Percentiles rank a stretch among this genome's conserved stretches.
These are phyloP conservation scores for Colletotrichum filicis DNA, from an alignment of 2,329 filamentous ascomycete genomes.

Conservation along the genomic window DNA sequence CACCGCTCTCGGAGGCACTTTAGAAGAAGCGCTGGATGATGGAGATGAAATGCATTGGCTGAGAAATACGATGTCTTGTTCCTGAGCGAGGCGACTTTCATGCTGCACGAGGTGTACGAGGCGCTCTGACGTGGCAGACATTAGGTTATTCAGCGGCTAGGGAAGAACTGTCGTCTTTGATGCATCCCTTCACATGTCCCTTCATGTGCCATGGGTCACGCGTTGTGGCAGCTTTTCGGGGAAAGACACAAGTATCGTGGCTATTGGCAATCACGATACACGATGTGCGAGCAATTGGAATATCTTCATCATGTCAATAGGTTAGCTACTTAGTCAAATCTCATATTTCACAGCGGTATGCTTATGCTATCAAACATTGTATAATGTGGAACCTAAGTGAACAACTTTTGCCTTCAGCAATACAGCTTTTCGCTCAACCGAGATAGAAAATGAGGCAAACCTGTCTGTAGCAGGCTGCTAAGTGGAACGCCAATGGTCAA, in stretches of 20 bases:
- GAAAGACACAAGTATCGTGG: background rate
- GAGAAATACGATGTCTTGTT: background rate
- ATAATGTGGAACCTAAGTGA: background rate
- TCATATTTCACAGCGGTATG: background rate
- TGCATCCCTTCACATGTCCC: background rate
- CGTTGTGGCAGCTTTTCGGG: background rate
- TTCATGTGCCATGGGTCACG: background rate
- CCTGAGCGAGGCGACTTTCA: background rate
- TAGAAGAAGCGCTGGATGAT: background rate
- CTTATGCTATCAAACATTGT: background rate
- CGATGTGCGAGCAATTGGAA: background rate
- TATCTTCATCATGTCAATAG: background rate
- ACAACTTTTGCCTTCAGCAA: background rate
- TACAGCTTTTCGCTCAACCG: background rate
- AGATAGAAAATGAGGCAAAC: background rate
- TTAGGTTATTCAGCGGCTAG: background rate
- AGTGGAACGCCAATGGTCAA: background rate
- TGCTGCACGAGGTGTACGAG: background rate
- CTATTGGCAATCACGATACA: background rate
- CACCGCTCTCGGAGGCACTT: slow-evolving; percentile 17
- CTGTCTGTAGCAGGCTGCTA: background rate
- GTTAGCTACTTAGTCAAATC: background rate
- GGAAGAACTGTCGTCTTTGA: background rate
- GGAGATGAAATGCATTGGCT: background rate
- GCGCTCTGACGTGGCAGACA: slow-evolving; percentile 7